Evolutionary conservation across 257 asterid genomes (phyloP).

Genomic region (Solanum stenotomum): DNA sequence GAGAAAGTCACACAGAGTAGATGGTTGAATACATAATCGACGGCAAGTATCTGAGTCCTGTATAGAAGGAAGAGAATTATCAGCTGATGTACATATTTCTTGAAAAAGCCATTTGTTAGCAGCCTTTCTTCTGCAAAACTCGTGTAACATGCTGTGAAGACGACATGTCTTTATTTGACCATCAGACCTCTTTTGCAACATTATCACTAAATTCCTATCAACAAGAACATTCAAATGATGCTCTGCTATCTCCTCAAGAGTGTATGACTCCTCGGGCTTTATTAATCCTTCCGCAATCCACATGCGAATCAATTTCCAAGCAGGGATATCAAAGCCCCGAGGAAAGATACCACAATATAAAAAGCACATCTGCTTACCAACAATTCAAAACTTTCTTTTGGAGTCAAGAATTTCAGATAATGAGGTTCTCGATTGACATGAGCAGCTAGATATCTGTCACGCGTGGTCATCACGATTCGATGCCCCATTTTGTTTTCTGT

Average conservation of each 20-base stretch:
- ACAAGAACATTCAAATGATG: not conserved
- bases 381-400: constrained; percentile 11
- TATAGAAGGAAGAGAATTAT: not conserved
- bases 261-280: not conserved
- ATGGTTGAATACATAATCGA: not conserved
- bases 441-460: not conserved
- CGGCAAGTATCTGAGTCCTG: not conserved
- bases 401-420: not conserved
- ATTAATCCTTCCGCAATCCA: not conserved
- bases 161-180: no score
- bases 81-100: not conserved
- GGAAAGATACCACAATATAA: no score
- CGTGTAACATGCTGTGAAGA: not conserved
- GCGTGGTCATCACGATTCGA: constrained; percentile 31
- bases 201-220: not conserved
- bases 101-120: not conserved
- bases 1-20: not conserved
- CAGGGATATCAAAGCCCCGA: not conserved
- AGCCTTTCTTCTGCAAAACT: constrained; percentile 7
- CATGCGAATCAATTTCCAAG: not conserved
- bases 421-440: not conserved
- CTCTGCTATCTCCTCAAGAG: constrained; percentile 9
- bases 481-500: not conserved
- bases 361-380: no score
- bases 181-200: no score